Evolutionary conservation across 305 asterid genomes (phyloP), one percentile per base, ranked within the genome.

Genomic region (Fraxinus platypoda): DNA sequence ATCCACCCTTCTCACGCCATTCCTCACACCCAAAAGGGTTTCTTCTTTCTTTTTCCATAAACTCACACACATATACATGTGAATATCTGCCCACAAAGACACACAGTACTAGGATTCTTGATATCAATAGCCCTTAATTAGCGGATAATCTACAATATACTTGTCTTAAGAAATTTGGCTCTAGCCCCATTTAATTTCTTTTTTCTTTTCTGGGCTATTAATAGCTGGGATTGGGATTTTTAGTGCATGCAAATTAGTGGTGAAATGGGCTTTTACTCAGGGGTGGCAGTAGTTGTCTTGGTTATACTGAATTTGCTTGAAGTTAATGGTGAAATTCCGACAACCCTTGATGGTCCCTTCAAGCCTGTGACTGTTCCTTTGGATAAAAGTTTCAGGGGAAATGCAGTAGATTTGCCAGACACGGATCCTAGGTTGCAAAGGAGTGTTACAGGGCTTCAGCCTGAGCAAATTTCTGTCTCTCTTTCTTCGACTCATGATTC

Each of bases 321-420:
- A 80, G 80, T 73, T 54, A 4, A 70, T 79, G 87, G 93, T 70
- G 82, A 83, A 80, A 93, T 95, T 83, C 92, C 93, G 23, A 91
- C 94, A 19, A 95, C 99, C 72, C 88, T 92, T 34, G 94, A 94
- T 5, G 99, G 97, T 21, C 98, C 98, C 8, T 94, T 88, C 78
- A 83, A 88, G 88, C 98, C 99, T 15, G 95, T 94, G 6, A 94
- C 97, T 80, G 88, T 90, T 70, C 86, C 97, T 5, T 80, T 93
- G 87, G 97, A 94, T 76, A 77, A 90, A 77, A 91, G 92, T 68
- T 94, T 91, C 77, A 89, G 98, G 75, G 99, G 99, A 35, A 79
- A 92, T 86, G 98, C 99, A 0, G 72, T 90, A 1, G 99, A 95
- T 86, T 93, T 95, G 85, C 97, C 98, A 8, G 99, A 94, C 57